Evolutionary conservation across 108 stramenopile species (phyloP).

Genomic region (Schizochytrium sp.): DNA sequence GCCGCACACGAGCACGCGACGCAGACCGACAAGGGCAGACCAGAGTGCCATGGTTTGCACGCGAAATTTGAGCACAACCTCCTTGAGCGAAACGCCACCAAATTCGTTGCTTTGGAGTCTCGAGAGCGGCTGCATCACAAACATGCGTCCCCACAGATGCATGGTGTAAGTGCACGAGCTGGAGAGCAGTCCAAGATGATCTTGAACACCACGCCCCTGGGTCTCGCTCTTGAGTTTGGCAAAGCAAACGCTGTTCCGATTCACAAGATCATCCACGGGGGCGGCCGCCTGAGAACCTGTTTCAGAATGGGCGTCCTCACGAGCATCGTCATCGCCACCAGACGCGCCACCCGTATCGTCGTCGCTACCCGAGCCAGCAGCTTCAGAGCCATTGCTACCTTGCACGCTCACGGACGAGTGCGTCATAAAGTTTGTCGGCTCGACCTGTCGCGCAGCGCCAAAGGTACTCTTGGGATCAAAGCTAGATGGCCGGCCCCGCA

Average conservation of each 20-base stretch:
- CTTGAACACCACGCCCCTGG: not conserved
- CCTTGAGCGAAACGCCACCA: not conserved
- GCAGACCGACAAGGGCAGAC: not conserved
- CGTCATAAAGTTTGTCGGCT: no score
- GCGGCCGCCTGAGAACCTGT: not conserved
- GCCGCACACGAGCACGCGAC: not conserved
- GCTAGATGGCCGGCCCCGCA: no score
- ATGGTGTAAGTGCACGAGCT: not conserved
- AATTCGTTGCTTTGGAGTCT: not conserved
- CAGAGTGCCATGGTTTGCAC: constrained; percentile 9
- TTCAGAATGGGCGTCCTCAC: no score
- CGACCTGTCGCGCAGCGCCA: no score
- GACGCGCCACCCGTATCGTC: no score
- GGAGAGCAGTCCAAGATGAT: not conserved
- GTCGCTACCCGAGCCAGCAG: no score
- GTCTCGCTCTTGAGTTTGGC: not conserved
- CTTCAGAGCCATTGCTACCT: no score
- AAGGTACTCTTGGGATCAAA: no score
- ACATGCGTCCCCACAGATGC: not conserved
- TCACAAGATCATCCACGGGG: not conserved
- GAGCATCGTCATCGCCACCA: not conserved
- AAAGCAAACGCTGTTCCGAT: not conserved
- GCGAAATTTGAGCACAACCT: not conserved
- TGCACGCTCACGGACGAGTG: no score
- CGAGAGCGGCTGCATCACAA: not conserved